Conservation (phyloP, 805 yeast species). For the Groenewaldozyma tartarivorans region DNA sequence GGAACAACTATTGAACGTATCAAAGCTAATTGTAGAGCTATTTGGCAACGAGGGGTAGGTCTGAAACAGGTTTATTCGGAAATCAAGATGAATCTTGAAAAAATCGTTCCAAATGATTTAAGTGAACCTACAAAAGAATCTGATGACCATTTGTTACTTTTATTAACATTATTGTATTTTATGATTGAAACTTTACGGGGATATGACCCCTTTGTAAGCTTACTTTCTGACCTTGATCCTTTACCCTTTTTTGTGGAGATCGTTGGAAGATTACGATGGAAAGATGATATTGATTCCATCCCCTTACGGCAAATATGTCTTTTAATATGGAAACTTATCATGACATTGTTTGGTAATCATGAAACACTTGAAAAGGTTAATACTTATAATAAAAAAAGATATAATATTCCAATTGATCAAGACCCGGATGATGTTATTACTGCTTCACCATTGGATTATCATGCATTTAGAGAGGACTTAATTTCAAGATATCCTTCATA, state of each 20-base stretch:
- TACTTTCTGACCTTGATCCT: constrained; percentile 15
- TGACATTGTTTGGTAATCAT: constrained; percentile 54
- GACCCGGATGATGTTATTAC: constrained; percentile 24
- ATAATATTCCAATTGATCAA: constrained; percentile 25
- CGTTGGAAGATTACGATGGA: constrained; percentile 63
- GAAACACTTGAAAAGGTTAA: constrained; percentile 35
- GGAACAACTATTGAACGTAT: constrained; percentile 14
- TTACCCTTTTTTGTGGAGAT: constrained; percentile 37
- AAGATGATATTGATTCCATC: constrained; percentile 29
- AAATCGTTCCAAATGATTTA: background rate
- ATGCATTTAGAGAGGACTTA: constrained; percentile 67
- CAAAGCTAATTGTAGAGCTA: constrained; percentile 16
- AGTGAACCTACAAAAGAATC: background rate
- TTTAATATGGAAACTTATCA: constrained; percentile 40
- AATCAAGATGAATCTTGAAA: background rate
- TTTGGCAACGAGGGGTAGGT: constrained; percentile 16
- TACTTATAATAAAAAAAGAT: constrained; percentile 35
- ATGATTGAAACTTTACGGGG: constrained; percentile 8
- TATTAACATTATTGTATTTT: constrained; percentile 22
- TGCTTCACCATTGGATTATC: constrained; percentile 80
- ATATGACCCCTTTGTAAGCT: constrained; percentile 14
- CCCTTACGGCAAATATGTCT: constrained; percentile 40
- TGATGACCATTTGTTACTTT: constrained; percentile 2
- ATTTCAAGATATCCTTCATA: constrained; percentile 67
- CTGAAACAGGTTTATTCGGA: constrained; percentile 6